phyloP scores from a whole-genome alignment of 768 basidiomycete genomes.

The Lentinula detonsa region DNA sequence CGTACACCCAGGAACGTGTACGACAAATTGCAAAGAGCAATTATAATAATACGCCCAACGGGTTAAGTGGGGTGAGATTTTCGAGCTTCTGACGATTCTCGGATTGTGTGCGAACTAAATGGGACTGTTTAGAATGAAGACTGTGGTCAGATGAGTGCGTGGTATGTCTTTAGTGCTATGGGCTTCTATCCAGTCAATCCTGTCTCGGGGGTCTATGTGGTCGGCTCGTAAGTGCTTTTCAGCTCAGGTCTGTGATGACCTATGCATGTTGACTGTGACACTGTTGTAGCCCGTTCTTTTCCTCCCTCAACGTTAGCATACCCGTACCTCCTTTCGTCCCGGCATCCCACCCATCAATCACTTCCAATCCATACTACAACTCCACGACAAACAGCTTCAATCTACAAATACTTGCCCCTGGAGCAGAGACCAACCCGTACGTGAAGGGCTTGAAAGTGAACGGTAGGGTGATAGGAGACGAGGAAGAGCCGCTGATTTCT shows the following conservation, averaged over 20 bases:
- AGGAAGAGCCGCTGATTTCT: slow-evolving; percentile 40
- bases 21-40: slow-evolving; percentile 56
- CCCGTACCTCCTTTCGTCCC: slow-evolving; percentile 27
- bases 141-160: slow-evolving; percentile 88
- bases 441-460: slow-evolving; percentile 56
- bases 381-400: slow-evolving; percentile 12
- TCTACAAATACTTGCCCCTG: slow-evolving; percentile 49
- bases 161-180: slow-evolving; percentile 79
- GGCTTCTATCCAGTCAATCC: slow-evolving; percentile 87
- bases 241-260: neutral
- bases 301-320: slow-evolving; percentile 48
- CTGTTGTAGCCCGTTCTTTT: slow-evolving; percentile 38
- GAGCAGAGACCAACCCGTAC: slow-evolving; percentile 55
- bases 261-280: neutral
- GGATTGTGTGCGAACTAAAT: neutral
- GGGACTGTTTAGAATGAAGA: slow-evolving; percentile 63
- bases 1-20: slow-evolving; percentile 65
- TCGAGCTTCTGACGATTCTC: neutral
- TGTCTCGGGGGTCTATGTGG: slow-evolving; percentile 65
- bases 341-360: neutral
- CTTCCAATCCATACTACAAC: slow-evolving; percentile 8
- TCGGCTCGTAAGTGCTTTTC: slow-evolving; percentile 54
- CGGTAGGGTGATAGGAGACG: slow-evolving; percentile 26
- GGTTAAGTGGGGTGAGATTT: slow-evolving; percentile 61
- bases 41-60: slow-evolving; percentile 64